phyloP scores from a whole-genome alignment of 2,329 filamentous ascomycete species.

The Fusarium sulawesiense region DNA sequence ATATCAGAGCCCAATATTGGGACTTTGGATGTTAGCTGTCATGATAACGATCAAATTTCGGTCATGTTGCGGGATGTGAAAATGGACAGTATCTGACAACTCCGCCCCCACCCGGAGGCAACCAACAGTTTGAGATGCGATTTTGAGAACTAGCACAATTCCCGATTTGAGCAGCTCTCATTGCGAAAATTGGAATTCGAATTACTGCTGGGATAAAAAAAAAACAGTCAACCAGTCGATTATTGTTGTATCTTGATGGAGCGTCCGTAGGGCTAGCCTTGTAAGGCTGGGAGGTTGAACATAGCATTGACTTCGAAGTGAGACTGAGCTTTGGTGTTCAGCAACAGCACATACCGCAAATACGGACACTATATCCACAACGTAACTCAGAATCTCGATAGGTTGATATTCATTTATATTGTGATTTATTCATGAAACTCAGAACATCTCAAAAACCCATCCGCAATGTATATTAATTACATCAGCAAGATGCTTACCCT shows the following conservation, averaged over 20 bases:
- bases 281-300: too few species aligned
- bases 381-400: not conserved
- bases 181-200: too few species aligned
- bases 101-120: not conserved
- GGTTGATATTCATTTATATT: not conserved
- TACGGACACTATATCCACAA: not conserved
- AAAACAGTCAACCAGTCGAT: not conserved
- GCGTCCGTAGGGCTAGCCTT: conserved; percentile 8
- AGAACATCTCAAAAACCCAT: not conserved
- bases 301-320: not conserved
- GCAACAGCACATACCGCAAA: not conserved
- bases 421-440: not conserved
- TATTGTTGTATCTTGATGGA: too few species aligned
- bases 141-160: not conserved
- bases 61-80: not conserved
- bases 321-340: not conserved
- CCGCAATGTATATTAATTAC: not conserved
- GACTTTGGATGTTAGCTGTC: not conserved
- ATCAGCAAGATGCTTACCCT: not conserved
- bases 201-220: not conserved
- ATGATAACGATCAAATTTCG: not conserved
- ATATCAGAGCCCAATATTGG: not conserved
- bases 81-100: not conserved
- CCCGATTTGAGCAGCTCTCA: not conserved
- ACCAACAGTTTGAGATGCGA: not conserved